These are phyloP conservation scores for Tricholoma matsutake DNA, from an alignment of 768 basidiomycete genomes.

Conservation along the genomic window DNA sequence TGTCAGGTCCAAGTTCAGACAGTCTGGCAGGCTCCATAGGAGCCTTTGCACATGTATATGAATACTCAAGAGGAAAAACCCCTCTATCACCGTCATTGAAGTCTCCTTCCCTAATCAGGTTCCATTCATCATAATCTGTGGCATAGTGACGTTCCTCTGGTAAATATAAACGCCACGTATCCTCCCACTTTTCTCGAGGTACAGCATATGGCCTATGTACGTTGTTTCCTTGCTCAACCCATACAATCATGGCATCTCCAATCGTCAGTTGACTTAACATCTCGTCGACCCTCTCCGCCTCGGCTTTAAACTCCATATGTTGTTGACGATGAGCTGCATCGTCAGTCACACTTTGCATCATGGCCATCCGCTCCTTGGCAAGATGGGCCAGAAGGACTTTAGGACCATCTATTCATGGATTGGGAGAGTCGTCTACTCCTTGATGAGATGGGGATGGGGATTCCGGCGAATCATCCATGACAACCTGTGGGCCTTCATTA, in stretches of 20 bases:
- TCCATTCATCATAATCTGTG: not conserved
- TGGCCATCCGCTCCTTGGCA: not conserved
- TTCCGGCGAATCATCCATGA: no score
- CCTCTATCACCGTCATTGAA: not conserved
- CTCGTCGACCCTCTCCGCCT: no score
- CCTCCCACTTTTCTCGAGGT: not conserved
- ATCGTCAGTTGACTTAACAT: not conserved
- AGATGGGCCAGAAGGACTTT: not conserved
- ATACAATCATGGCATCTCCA: not conserved
- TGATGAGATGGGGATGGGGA: no score
- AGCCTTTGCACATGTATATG: not conserved
- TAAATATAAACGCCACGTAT: not conserved
- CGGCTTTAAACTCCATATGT: not conserved
- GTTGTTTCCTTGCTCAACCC: not conserved
- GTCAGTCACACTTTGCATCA: not conserved
- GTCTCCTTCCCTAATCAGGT: not conserved
- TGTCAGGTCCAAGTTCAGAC: not conserved
- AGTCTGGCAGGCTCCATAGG: not conserved
- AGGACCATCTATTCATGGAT: not conserved
- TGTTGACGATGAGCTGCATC: not conserved
- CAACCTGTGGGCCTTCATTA: no score
- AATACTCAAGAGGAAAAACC: not conserved
- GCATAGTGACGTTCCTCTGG: conserved; percentile 3
- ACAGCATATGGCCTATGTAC: not conserved
- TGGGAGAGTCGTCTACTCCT: not conserved